Evolutionary conservation across 805 yeast genomes (phyloP), one percentile per base, ranked within the genome.

Genomic region (Metschnikowia cubensis): DNA sequence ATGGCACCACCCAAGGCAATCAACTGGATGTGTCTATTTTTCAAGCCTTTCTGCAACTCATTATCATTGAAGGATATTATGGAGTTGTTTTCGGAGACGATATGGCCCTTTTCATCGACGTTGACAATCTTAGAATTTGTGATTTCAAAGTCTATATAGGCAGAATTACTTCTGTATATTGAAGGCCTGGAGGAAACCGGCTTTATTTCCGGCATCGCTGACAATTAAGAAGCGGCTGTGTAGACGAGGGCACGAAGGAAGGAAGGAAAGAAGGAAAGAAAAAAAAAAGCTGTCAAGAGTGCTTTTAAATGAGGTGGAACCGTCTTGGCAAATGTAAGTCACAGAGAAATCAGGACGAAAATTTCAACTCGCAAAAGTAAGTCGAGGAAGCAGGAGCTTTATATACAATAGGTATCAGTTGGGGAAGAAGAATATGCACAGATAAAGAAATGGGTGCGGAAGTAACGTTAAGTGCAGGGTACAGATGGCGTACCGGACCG

Each of bases 1-100:
- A 58, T 57, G 33, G 59, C 59, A 29, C 62, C 62, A 17, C 62
- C 62, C 50, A 58, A 51, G 35, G 62, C 62, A 48, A 58, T 57
- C 54, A 58, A 49, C 42, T 58, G 62, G 36, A 58, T 51, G 49
- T 58, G 62, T 35, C 62, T 53, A 42, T 59, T 54, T 45, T 63
- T 58, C 49, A 58, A 51, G 8, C 62, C 62, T 31, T 57, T 54
- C 25, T 58, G 25, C 50, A 58, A 50, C 29, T 49, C 55, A 8
- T 48, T 45, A 18, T 52, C 57, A 15, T 45, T n/a, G 33, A 52
- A 46, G 13, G 59, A 56, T 21, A 54, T 33, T 15, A 54, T 33
- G 38, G 57, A 51, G 54, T 51, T 57, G 49, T 52, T 51, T 29
- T 52, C 57, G 20, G 52, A 50, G 22, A 52, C 46, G 11, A 56